These are phyloP conservation scores for Phytophthora hibernalis DNA, from an alignment of 352 stramenopile genomes.

Conservation along the genomic window DNA sequence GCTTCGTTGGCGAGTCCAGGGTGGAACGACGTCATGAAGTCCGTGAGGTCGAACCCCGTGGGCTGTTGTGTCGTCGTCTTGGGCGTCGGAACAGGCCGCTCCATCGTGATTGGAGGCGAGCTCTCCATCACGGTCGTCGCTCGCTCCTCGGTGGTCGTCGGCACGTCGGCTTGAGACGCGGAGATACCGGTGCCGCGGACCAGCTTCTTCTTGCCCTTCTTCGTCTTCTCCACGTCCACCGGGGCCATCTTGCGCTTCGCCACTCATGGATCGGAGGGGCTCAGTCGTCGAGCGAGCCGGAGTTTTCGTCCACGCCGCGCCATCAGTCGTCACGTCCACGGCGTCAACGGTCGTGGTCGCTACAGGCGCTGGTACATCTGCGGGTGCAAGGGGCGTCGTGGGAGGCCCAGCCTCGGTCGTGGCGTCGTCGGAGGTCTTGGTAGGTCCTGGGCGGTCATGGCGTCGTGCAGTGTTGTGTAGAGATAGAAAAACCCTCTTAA, in stretches of 20 bases:
- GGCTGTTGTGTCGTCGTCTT: not conserved
- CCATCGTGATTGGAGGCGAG: not conserved
- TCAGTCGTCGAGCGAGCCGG: too few relatives aligned
- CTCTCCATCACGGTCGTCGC: not conserved
- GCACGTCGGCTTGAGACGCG: too few relatives aligned
- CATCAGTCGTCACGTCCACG: too few relatives aligned
- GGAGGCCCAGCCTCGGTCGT: not conserved
- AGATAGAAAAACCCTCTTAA: not conserved
- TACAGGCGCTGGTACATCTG: not conserved
- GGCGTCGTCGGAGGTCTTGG: not conserved
- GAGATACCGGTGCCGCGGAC: too few relatives aligned
- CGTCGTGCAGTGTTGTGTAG: not conserved
- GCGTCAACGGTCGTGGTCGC: too few relatives aligned
- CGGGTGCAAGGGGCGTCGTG: too few relatives aligned
- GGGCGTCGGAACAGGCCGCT: not conserved
- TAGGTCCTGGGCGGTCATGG: not conserved
- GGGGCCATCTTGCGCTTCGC: too few relatives aligned
- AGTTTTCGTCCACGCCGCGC: too few relatives aligned
- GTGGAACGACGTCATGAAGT: constrained; percentile 27
- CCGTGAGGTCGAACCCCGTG: not conserved
- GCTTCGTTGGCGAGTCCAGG: constrained; percentile 5
- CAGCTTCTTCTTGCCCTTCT: too few relatives aligned
- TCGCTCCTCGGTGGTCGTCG: too few relatives aligned
- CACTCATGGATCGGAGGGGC: too few relatives aligned
- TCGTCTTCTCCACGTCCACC: too few relatives aligned